phyloP scores from a whole-genome alignment of 345 rosid species.

The Aethionema arabicum region DNA sequence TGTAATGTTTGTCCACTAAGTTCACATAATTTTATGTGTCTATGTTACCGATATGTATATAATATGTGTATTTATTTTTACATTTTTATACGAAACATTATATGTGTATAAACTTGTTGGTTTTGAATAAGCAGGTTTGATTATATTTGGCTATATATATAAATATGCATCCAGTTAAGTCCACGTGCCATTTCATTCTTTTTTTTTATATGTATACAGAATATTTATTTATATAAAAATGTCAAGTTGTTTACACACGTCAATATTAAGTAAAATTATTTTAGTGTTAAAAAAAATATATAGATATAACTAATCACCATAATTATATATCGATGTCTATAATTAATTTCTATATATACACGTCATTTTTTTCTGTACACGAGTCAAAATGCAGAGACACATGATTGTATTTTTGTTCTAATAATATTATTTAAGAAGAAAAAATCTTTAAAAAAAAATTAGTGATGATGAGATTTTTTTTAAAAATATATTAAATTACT shows the following conservation, averaged over 20 bases:
- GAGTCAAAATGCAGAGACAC: not conserved
- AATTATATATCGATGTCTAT: not conserved
- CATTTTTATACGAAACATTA: not conserved
- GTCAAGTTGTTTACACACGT: slow-evolving; percentile 7
- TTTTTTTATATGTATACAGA: not conserved
- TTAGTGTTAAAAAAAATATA: slow-evolving; percentile 1
- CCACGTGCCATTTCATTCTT: slow-evolving; percentile 6
- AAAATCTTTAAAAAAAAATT: no score
- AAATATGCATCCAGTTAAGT: slow-evolving; percentile 9
- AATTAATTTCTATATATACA: not conserved
- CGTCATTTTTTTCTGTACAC: not conserved
- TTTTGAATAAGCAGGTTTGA: not conserved
- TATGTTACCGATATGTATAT: no score
- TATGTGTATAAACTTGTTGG: not conserved
- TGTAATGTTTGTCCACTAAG: no score
- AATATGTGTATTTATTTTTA: no score
- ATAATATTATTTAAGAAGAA: no score
- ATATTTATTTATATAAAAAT: no score
- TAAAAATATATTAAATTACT: no score
- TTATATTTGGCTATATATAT: not conserved
- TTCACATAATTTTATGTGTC: no score
- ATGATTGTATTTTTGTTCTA: not conserved
- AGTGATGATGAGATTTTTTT: no score
- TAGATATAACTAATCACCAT: not conserved
- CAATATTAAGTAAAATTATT: not conserved